phyloP scores from a whole-genome alignment of 129 eudicot genomes.

The Flaveria linearis region DNA sequence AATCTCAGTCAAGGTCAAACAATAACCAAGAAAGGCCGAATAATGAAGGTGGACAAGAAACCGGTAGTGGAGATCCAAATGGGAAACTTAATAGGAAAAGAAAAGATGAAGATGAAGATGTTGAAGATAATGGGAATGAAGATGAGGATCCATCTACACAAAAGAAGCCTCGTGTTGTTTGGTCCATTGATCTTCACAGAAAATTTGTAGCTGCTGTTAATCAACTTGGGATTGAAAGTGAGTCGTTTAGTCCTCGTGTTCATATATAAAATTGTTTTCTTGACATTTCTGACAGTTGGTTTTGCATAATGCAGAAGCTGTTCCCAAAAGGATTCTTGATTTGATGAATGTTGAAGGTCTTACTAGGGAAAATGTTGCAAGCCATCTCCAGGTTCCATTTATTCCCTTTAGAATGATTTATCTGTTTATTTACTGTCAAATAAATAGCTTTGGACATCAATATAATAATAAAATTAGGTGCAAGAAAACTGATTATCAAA shows the following conservation, averaged over 20 bases:
- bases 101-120: conserved; percentile 87
- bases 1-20: conserved; percentile 48
- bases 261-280: conserved; percentile 20
- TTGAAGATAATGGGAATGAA: conserved; percentile 69
- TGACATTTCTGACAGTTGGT: conserved; percentile 5
- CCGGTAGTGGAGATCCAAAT: conserved; percentile 62
- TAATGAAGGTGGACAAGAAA: conserved; percentile 57
- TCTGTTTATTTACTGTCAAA: background rate
- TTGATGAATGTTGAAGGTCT: conserved; percentile 96
- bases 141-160: conserved; percentile 74
- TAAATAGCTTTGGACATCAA: background rate
- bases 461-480: background rate
- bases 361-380: conserved; percentile 96
- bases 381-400: conserved; percentile 88
- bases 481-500: background rate
- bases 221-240: conserved; percentile 90
- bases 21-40: conserved; percentile 48
- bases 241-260: conserved; percentile 25
- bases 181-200: conserved; percentile 95
- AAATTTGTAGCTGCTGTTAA: conserved; percentile 95
- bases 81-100: conserved; percentile 70
- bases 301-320: conserved; percentile 65
- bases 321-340: conserved; percentile 96
- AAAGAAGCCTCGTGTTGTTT: conserved; percentile 95
- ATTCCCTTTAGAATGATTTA: background rate